phyloP scores from a whole-genome alignment of 495 filamentous ascomycete genomes.

The Penicillium herquei region DNA sequence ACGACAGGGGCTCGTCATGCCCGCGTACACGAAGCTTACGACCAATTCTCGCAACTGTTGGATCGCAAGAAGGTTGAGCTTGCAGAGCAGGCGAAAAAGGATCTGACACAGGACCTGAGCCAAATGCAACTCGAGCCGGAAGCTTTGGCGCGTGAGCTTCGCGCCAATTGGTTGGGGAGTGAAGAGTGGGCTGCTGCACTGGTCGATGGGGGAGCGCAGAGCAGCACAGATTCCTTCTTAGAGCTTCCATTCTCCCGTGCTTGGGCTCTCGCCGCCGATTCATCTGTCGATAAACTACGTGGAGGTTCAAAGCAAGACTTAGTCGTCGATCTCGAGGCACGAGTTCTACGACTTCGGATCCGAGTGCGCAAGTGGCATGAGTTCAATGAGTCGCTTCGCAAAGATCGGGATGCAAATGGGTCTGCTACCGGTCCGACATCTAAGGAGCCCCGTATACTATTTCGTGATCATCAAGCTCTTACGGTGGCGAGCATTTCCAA shows the following conservation, averaged over 20 bases:
- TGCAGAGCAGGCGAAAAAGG: conserved; percentile 25
- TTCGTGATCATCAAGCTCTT: conserved; percentile 40
- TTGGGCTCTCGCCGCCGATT: conserved; percentile 60
- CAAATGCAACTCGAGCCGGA: conserved; percentile 34
- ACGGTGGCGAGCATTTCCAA: conserved; percentile 44
- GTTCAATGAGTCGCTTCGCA: conserved; percentile 50
- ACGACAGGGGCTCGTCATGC: conserved; percentile 41
- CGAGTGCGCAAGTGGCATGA: conserved; percentile 70
- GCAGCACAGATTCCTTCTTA: conserved; percentile 60
- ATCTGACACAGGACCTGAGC: conserved; percentile 20
- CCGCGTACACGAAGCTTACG: conserved; percentile 48
- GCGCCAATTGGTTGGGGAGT: conserved; percentile 73
- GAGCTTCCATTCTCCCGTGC: conserved; percentile 62
- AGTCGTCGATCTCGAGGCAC: conserved; percentile 59
- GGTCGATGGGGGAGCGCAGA: conserved; percentile 60
- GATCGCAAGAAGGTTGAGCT: conserved; percentile 51
- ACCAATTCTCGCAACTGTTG: conserved; percentile 60
- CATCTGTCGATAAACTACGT: conserved; percentile 50
- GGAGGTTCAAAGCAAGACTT: conserved; percentile 33
- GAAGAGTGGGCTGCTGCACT: conserved; percentile 66
- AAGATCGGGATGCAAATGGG: conserved; percentile 18
- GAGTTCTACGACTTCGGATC: conserved; percentile 58
- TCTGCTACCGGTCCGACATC: not conserved
- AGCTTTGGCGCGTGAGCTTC: conserved; percentile 46
- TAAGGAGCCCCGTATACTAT: conserved; percentile 24